Conservation (phyloP, 2,329 filamentous ascomycete genomes). For the Exophiala oligosperma region DNA sequence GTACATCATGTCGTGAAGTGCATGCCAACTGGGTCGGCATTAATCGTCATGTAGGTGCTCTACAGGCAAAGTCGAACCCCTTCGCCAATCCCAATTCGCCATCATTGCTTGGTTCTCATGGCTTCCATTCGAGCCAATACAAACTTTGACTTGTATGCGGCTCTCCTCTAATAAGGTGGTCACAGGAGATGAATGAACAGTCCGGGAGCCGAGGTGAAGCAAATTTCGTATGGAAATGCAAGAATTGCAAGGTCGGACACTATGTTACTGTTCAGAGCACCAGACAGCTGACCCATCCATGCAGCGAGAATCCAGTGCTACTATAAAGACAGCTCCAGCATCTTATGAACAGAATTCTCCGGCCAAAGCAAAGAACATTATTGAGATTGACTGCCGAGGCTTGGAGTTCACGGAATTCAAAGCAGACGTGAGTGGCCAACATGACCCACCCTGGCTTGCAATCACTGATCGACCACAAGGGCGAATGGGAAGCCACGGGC, state of each 20-base stretch:
- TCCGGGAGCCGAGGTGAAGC: constrained; percentile 92
- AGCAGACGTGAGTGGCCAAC: constrained; percentile 65
- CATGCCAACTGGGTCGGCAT: constrained; percentile 85
- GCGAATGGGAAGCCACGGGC: constrained; percentile 86
- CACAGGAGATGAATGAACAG: constrained; percentile 82
- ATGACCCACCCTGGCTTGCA: neutral
- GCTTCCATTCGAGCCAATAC: neutral
- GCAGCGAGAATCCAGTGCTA: constrained; percentile 81
- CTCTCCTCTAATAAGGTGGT: neutral
- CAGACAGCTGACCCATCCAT: neutral
- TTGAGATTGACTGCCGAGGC: constrained; percentile 92
- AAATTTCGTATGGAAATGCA: constrained; percentile 99
- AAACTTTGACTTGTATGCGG: neutral
- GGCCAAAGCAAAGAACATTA: constrained; percentile 72
- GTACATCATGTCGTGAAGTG: constrained; percentile 91
- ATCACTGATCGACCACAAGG: constrained; percentile 51
- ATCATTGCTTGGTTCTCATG: neutral
- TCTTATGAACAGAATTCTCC: constrained; percentile 72
- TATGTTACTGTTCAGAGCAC: too few species aligned
- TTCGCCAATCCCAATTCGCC: neutral
- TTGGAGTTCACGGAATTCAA: constrained; percentile 90
- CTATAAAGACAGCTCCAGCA: constrained; percentile 72
- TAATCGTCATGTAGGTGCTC: constrained; percentile 74
- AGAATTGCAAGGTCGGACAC: constrained; percentile 80
- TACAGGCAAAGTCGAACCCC: neutral